A percentile compares a stretch with the other conserved stretches of the same genome.
phyloP scores from a whole-genome alignment of 2,329 filamentous ascomycete genomes.

The Nigrospora sphaerica region DNA sequence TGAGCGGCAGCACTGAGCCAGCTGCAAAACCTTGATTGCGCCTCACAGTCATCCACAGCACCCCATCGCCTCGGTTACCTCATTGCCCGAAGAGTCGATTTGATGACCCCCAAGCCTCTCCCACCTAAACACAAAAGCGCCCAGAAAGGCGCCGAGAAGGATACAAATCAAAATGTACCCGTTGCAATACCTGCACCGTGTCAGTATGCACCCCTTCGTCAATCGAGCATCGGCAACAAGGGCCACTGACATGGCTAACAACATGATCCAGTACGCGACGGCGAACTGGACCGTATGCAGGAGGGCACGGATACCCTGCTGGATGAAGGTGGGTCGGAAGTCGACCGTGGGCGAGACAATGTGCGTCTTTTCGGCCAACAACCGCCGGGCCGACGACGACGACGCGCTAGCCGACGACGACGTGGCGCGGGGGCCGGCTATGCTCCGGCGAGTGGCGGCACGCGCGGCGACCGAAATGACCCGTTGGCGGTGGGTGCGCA shows the following conservation, averaged over 20 bases:
- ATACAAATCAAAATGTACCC: conserved; percentile 78
- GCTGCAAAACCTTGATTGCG: too few species aligned
- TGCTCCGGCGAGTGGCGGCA: conserved; percentile 10
- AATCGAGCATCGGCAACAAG: too few species aligned
- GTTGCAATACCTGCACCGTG: conserved; percentile 51
- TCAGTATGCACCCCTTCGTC: background rate
- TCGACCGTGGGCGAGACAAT: conserved; percentile 10
- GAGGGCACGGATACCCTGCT: conserved; percentile 60
- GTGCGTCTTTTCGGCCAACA: background rate
- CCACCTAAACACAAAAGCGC: conserved; percentile 69
- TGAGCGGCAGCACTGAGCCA: too few species aligned
- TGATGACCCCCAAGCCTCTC: conserved; percentile 35
- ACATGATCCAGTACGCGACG: conserved; percentile 74
- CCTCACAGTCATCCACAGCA: conserved; percentile 11
- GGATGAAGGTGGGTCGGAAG: conserved; percentile 51
- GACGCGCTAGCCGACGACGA: too few species aligned
- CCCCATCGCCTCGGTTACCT: conserved; percentile 8
- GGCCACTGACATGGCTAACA: conserved; percentile 27
- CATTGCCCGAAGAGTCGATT: background rate
- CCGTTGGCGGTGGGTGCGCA: conserved; percentile 37
- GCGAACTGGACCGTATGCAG: conserved; percentile 67
- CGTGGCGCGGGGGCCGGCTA: background rate
- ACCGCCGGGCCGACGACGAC: background rate
- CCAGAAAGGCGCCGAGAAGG: conserved; percentile 67
- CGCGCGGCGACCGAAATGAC: conserved; percentile 1